A percentile compares a stretch with the other conserved stretches of the same genome.
Evolutionary conservation across 805 yeast genomes (phyloP).

Genomic region (Cyberlindnera amylophila): DNA sequence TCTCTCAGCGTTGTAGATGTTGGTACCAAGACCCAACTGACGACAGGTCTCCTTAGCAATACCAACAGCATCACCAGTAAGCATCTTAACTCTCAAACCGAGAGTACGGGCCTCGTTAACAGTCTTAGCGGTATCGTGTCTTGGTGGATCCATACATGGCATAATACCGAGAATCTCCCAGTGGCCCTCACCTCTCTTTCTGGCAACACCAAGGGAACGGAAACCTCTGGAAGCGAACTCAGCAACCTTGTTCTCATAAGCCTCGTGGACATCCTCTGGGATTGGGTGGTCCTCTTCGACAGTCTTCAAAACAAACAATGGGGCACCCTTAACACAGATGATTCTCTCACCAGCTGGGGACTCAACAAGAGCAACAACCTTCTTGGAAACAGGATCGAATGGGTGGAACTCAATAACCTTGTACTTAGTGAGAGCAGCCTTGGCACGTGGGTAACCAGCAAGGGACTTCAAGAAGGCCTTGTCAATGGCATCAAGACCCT

Average conservation of each 20-base stretch:
- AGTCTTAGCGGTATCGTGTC: slow-evolving; percentile 96
- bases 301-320: slow-evolving; percentile 92
- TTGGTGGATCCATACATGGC: slow-evolving; percentile 99
- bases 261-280: slow-evolving; percentile 89
- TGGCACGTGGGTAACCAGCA: slow-evolving; percentile 85
- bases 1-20: slow-evolving; percentile 95
- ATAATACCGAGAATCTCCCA: slow-evolving; percentile 97
- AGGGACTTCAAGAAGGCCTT: slow-evolving; percentile 93
- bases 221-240: slow-evolving; percentile 98
- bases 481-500: slow-evolving; percentile 97
- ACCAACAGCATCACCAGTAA: slow-evolving; percentile 99
- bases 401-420: slow-evolving; percentile 95
- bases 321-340: slow-evolving; percentile 97
- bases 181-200: slow-evolving; percentile 98
- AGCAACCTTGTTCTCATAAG: slow-evolving; percentile 95
- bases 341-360: slow-evolving; percentile 95
- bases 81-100: slow-evolving; percentile 96
- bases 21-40: slow-evolving; percentile 94
- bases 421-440: slow-evolving; percentile 88
- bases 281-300: slow-evolving; percentile 97
- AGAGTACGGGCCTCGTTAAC: slow-evolving; percentile 85
- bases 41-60: slow-evolving; percentile 98
- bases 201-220: slow-evolving; percentile 97
- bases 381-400: slow-evolving; percentile 96
- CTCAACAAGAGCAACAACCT: slow-evolving; percentile 91